Base-by-base conservation (phyloP, 148 eudicot genomes). In the Tetragonia tetragonoides region DNA sequence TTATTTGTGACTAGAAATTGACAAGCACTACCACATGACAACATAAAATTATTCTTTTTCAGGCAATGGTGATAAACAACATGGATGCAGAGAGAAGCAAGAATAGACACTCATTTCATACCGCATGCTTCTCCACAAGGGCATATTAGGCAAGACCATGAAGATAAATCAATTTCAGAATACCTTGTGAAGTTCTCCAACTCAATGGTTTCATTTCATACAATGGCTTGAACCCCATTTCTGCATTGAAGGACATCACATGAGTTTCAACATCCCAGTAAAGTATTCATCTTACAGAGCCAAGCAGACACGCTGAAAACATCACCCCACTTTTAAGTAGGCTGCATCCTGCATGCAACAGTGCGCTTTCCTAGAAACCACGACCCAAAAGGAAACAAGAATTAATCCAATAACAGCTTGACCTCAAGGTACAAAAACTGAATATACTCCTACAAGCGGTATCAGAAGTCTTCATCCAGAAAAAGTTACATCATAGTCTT, bases 401-500 rank as follows among this genome's bases (percentile, higher is more conserved):
- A 28, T 44, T 34, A 28, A 28, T 28, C 11, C 38, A 20, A 5
- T 18, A 37, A 34, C 40, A 63, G 37, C 71, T 62, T 47, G 10
- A 20, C 23, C 42, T 9, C 2, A 44, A 28, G n/a, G 10, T 10
- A 54, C 21, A 37, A 16, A 46, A 56, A 34, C 37, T 10, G 7
- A 68, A 7, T 61, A 70, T 51, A 66, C 69, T 62, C 72, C 72
- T 80, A n/a, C 24, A 49, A 44, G 61, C 20, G 6, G 18, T 24
- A 40, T 23, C 16, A 54, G 66, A 24, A 28, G 11, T 75, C 6
- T 39, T 7, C 39, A 41, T 2, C 68, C 2, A 70, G 24, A 37
- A 44, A 61, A 10, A 56, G 34, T 54, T 8, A 59, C 37, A 70
- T 17, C 28, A 66, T 39, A 67, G 9, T 44, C 59, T 39, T 85